Evolutionary conservation across 768 basidiomycete species (phyloP), one percentile per base, ranked within the genome.

Genomic region (Leccinum uliginosum): DNA sequence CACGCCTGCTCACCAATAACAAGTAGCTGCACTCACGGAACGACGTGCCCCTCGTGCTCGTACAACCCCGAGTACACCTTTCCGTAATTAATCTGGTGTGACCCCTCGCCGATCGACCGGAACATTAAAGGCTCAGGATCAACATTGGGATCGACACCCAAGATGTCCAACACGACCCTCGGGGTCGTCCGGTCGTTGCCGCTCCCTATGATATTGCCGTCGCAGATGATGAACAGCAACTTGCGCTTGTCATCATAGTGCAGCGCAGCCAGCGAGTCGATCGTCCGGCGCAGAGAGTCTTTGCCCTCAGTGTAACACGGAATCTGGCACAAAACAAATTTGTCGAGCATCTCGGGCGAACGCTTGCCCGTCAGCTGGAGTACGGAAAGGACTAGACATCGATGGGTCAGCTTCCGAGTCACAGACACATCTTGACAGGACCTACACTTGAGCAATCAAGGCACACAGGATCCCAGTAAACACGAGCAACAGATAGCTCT

Each of bases 271-370:
- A 98, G 81, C 2, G 93, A 93, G 67, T 96, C 94, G 58, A 98
- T 85, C 9, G 94, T 97, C 5, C 87, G 82, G 6, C 94, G 86
- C 12, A 97, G 78, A 0, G 93, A 95, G 62, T 96, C 94, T 66
- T 98, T 94, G 60, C 93, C 91, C 77, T 98, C 94, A 2, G 94
- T 97, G 64, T 97, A 98, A 71, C 94, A 96, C 8, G 92, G 93
- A 0, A 95, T 86, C 67, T 95, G 92, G 62, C 93, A 95, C 9
- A 96, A 77, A 23, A 97, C 83, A 63, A 98, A 98, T 68, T 98
- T 98, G 76, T 98, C 94, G 58, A 91, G 85, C 71, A 93, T 75
- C 69, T 97, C 94, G 0, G 94, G 94, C 8, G 76, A 78, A 2
- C 91, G 83, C 69, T 93, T 95, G 17, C 81, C 78, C 7, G 82